Evolutionary conservation across 495 filamentous ascomycete genomes (phyloP), one percentile per base, ranked within the genome.

Genomic region (Podospora anserina): DNA sequence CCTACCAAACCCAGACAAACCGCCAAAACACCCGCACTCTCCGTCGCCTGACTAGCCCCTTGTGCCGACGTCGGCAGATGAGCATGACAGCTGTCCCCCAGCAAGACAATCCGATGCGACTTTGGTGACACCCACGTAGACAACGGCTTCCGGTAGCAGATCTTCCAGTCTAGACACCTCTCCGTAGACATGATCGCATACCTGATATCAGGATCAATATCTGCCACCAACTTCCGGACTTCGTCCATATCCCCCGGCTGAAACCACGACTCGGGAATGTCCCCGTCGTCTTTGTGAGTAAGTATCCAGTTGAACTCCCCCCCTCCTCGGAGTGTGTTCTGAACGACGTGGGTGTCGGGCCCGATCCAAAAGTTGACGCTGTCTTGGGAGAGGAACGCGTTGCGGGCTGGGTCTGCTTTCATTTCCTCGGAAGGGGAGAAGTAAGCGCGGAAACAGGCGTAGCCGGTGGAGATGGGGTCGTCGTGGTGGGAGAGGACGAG

Each of bases 361-460:
- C 83, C 83, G 53, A 84, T 84, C 79, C 82, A 84, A 55, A 84
- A 84, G 68, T 85, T 85, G 3, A 84, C 82, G 65, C 82, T 82
- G 60, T 85, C 82, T 58, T 82, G 77, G 27, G 78, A 76, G 18
- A 83, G 76, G 27, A 82, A 82, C 16, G 82, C 79, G 18, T 77
- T 75, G 63, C 81, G 82, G 57, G 76, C 62, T 4, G 79, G 80
- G 60, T 85, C 82, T n/a, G 80, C 77, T 23, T 67, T 74, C 28
- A 83, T 75, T 65, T 81, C 75, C 5, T 66, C 72, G 0, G 81
- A 80, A 3, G 81, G 78, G 34, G 66, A 49, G 70, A 84, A 83
- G 64, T 82, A 83, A 3, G 82, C 82, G 2, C 82, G 73, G 66
- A 80, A 84, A 59, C 79, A 85, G 7, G 83, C 81, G 61, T 85